These are phyloP conservation scores for Cochlearia excelsa DNA, from an alignment of 345 rosid species.

Conservation along the genomic window DNA sequence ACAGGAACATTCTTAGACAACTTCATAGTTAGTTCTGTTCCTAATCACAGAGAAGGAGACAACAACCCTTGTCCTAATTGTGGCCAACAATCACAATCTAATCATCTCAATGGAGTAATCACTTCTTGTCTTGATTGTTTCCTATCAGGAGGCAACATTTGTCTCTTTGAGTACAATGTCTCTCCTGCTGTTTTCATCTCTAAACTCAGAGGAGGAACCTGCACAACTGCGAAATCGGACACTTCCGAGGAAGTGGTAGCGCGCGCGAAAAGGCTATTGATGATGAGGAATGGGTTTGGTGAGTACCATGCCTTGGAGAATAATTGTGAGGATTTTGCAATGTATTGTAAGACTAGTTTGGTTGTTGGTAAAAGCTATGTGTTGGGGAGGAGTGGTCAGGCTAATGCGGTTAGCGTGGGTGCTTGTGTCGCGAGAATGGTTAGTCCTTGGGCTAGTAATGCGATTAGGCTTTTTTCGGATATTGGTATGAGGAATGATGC, in stretches of 20 bases:
- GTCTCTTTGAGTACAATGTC: conserved; percentile 55
- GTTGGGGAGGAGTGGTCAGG: conserved; percentile 77
- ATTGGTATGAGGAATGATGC: conserved; percentile 59
- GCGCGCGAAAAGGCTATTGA: conserved; percentile 55
- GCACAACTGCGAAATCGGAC: conserved; percentile 68
- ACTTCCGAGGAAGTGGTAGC: conserved; percentile 50
- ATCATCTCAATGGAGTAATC: conserved; percentile 46
- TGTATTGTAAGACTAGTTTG: conserved; percentile 68
- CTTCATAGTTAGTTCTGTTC: conserved; percentile 47
- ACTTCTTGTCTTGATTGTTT: conserved; percentile 72
- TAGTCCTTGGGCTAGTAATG: conserved; percentile 37
- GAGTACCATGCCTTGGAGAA: conserved; percentile 60
- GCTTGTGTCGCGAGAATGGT: conserved; percentile 43
- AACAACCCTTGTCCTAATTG: conserved; percentile 54
- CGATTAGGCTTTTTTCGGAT: conserved; percentile 45
- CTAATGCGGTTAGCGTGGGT: conserved; percentile 40
- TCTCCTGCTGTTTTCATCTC: conserved; percentile 46
- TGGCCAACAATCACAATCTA: conserved; percentile 40
- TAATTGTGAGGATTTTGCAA: conserved; percentile 78
- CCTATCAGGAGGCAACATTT: conserved; percentile 56
- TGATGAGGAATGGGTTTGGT: conserved; percentile 58
- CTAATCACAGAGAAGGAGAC: conserved; percentile 31
- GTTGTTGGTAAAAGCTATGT: conserved; percentile 48
- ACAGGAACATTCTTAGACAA: conserved; percentile 61
- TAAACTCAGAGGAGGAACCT: conserved; percentile 68